Conservation (phyloP, 2,329 filamentous ascomycete species). For the Nemania serpens region DNA sequence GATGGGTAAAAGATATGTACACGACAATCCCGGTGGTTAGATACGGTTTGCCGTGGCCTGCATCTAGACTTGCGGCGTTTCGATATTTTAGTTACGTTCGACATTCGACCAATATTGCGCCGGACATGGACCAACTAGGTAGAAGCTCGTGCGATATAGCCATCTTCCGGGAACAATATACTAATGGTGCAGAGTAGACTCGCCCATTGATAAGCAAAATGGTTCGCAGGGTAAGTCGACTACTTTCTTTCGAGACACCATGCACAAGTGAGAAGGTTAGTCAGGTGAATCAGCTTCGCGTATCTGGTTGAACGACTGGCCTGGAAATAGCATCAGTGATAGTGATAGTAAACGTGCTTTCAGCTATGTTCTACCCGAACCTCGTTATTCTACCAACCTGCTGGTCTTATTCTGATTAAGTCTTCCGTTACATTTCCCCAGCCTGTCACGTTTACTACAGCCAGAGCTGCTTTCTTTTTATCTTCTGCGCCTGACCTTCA, state of each 20-base stretch:
- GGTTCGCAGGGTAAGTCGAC: conserved; percentile 18
- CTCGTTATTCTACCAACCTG: background rate
- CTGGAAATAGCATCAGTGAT: background rate
- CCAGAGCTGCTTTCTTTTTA: too few species aligned
- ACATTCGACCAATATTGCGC: background rate
- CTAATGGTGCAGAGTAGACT: conserved; percentile 5
- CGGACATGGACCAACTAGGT: background rate
- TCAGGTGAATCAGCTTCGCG: background rate
- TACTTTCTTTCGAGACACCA: background rate
- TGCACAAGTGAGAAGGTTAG: background rate
- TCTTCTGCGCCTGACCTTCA: background rate
- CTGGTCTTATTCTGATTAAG: too few species aligned
- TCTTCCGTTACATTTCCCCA: too few species aligned
- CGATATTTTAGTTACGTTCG: background rate
- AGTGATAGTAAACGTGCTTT: background rate
- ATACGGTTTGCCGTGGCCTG: background rate
- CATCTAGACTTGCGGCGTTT: conserved; percentile 11
- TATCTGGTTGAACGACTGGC: background rate
- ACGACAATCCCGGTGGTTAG: background rate
- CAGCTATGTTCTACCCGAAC: background rate
- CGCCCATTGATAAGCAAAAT: background rate
- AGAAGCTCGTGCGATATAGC: conserved; percentile 8
- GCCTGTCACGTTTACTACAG: too few species aligned
- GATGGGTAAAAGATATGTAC: background rate
- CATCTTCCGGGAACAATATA: conserved; percentile 1